A percentile compares a stretch with the other conserved stretches of the same genome.
Conservation (phyloP, 1,284 basidiomycete genomes). For the Filobasidium uniguttulatum region DNA sequence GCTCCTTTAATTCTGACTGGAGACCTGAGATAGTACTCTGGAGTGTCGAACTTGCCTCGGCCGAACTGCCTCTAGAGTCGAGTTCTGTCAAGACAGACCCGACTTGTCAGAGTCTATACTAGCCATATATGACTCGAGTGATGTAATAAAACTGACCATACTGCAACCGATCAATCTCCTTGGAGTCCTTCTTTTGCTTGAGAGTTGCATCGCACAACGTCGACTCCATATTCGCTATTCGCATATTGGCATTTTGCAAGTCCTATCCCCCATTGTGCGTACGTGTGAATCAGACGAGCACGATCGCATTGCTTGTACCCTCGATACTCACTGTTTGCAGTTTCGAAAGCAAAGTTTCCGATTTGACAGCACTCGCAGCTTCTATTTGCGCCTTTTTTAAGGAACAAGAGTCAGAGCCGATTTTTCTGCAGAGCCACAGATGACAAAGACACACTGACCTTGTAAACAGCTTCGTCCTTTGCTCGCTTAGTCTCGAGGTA, state of each 20-base stretch:
- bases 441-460: conserved; percentile 17
- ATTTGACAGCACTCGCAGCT: conserved; percentile 22
- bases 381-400: conserved; percentile 20
- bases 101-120: not conserved
- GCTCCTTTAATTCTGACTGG: conserved; percentile 19
- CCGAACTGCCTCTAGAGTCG: conserved; percentile 5
- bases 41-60: not conserved
- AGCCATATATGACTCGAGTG: not conserved
- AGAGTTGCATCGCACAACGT: conserved; percentile 20
- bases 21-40: conserved; percentile 15
- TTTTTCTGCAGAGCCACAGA: not conserved
- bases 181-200: conserved; percentile 22
- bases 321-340: conserved; percentile 17
- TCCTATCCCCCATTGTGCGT: conserved; percentile 22
- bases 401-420: not conserved
- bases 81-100: conserved; percentile 11
- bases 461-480: conserved; percentile 25
- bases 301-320: not conserved
- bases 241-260: conserved; percentile 22
- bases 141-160: conserved; percentile 19
- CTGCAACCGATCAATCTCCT: conserved; percentile 25
- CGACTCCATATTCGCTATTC: conserved; percentile 29
- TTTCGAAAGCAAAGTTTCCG: conserved; percentile 18
- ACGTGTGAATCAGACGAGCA: not conserved
- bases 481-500: conserved; percentile 19